Percentiles rank a stretch among this genome's conserved stretches.
Evolutionary conservation across 2,329 filamentous ascomycete genomes (phyloP).

Genomic region (Aspergillus neoniger): DNA sequence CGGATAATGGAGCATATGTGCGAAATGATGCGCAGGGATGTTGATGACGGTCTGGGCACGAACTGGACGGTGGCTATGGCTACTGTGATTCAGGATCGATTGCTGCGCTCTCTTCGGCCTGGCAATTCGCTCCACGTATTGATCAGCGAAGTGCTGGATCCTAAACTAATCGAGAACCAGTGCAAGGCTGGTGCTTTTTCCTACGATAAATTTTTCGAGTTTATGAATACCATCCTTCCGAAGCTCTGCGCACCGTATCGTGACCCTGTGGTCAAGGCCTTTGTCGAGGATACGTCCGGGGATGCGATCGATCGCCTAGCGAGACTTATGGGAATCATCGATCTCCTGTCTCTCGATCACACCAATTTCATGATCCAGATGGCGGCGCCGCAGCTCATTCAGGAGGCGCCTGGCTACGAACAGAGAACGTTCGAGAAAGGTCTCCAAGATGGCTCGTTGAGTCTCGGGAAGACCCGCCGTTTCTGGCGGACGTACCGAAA

Average conservation of each 20-base stretch:
- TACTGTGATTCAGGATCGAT: conserved; percentile 63
- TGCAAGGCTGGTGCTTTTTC: conserved; percentile 63
- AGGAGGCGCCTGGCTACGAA: conserved; percentile 64
- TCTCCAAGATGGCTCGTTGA: conserved; percentile 53
- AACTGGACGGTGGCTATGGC: conserved; percentile 67
- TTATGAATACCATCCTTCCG: conserved; percentile 63
- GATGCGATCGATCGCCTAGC: conserved; percentile 66
- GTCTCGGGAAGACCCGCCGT: conserved; percentile 54
- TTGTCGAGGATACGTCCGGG: conserved; percentile 53
- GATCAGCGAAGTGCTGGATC: conserved; percentile 63
- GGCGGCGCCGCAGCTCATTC: conserved; percentile 61
- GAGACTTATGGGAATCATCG: conserved; percentile 63
- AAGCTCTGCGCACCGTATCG: conserved; percentile 67
- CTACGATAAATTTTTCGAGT: conserved; percentile 64
- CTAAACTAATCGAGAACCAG: conserved; percentile 59
- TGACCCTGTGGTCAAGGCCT: conserved; percentile 59
- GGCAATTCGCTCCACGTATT: conserved; percentile 63
- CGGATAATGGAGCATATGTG: conserved; percentile 62
- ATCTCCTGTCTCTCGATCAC: conserved; percentile 64
- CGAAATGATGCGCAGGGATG: conserved; percentile 59
- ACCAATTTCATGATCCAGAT: conserved; percentile 66
- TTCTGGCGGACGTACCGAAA: conserved; percentile 54
- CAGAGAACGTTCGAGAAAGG: conserved; percentile 60
- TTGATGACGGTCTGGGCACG: conserved; percentile 57
- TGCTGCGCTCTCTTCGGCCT: conserved; percentile 60